A percentile compares a stretch with the other conserved stretches of the same genome.
Evolutionary conservation across 2,329 filamentous ascomycete genomes (phyloP).

Genomic region (Diplodia intermedia): DNA sequence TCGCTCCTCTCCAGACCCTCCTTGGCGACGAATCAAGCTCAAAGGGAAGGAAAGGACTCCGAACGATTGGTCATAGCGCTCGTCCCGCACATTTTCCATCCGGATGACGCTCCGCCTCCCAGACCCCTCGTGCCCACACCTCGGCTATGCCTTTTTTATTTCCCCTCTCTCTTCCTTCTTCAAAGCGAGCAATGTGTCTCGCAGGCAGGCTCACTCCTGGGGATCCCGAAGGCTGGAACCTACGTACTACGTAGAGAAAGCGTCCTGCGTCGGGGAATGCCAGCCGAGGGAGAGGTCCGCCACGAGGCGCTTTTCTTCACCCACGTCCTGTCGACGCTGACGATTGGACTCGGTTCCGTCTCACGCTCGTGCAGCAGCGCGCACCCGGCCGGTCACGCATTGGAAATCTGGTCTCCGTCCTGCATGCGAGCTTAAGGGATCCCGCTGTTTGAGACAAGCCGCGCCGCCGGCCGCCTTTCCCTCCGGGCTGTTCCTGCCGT

Average conservation of each 20-base stretch:
- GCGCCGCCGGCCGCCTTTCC: background rate
- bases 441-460: background rate
- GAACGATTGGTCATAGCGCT: background rate
- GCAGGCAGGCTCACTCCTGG: background rate
- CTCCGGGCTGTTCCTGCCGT: background rate
- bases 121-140: background rate
- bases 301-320: constrained; percentile 2
- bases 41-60: background rate
- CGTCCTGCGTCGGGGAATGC: background rate
- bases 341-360: background rate
- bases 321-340: background rate
- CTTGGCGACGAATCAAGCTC: background rate
- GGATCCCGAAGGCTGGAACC: background rate
- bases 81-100: background rate
- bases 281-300: background rate
- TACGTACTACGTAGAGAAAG: background rate
- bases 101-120: background rate
- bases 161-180: background rate
- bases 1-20: background rate
- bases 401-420: background rate
- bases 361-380: background rate
- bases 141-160: background rate
- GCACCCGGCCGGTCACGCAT: background rate
- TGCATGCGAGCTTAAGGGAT: background rate
- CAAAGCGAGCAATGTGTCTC: background rate